Base-by-base conservation (phyloP, 176 grass and related monocot genomes). In the Carex cristatella region DNA sequence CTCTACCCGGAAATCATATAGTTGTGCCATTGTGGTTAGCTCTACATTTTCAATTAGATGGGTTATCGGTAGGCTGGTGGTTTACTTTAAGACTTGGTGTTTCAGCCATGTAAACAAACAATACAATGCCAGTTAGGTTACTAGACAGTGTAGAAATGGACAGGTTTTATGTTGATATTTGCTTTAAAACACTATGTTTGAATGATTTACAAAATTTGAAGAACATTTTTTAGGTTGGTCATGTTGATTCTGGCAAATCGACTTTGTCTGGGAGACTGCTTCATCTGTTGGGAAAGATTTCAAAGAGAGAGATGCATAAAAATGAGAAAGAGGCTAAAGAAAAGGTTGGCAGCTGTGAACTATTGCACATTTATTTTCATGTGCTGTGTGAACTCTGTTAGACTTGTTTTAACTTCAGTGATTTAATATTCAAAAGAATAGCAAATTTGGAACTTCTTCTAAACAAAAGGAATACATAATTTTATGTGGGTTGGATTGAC, bases 241-340 rank as follows among this genome's bases (percentile, higher is more conserved):
- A 98, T 89, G 93, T 98, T 86, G 96, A 98, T 94, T 98, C 93
- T 84, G 96, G 93, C 69, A 98, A 98, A 91, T 98, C 96, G 33
- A 98, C 93, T 79, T 86, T 95, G 32, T 98, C 93, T 91, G 96
- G 93, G 83, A 95, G 91, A 81, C 84, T 98, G 65, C 86, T 98
- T 69, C 93, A 98, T 89, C 88, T 98, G 63, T 85, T 98, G 80
- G 96, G 96, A 87, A 92, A 63, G 86, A 91, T 98, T 89, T 95
- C 96, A 0, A 98, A 90, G 85, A 98, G 86, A 91, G 91, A 93
- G 86, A 98, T 95, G 91, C 96, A 92, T 78, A 98, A 98, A 82
- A 90, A 98, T 86, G 96, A 95, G 88, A 95, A 95, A 81, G 91
- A 95, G 38, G 87, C 93, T 68, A 98, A 94, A 89, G 96, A 98